Conservation (phyloP, 306 rosid species). For the Begonia fuchsioides region DNA sequence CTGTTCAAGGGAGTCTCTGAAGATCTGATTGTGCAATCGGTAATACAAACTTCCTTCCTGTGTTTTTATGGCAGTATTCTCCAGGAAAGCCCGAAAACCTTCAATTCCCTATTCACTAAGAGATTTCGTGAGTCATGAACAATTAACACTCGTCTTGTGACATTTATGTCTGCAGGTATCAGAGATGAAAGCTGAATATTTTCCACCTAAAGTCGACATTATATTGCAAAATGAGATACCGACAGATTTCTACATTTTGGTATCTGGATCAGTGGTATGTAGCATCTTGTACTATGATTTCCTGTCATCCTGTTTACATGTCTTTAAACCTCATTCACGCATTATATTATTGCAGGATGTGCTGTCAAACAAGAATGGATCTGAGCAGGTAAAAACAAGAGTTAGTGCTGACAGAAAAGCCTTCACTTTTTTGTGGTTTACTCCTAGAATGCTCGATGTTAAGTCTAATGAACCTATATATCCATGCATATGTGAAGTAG, state of each 20-base stretch:
- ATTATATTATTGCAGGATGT: slow-evolving; percentile 36
- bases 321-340: slow-evolving; percentile 2
- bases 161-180: slow-evolving; percentile 38
- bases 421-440: too few species aligned
- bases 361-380: slow-evolving; percentile 47
- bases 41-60: slow-evolving; percentile 10
- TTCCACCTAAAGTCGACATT: slow-evolving; percentile 70
- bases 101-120: too few species aligned
- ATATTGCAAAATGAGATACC: slow-evolving; percentile 79
- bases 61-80: too few species aligned
- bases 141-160: background rate
- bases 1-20: slow-evolving; percentile 59
- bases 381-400: slow-evolving; percentile 43
- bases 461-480: too few species aligned
- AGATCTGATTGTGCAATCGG: slow-evolving; percentile 57
- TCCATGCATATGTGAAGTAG: too few species aligned
- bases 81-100: too few species aligned
- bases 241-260: slow-evolving; percentile 62
- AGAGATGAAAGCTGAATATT: slow-evolving; percentile 76
- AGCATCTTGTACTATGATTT: slow-evolving; percentile 8
- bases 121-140: too few species aligned
- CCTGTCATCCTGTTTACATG: slow-evolving; percentile 1
- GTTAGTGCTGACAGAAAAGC: too few species aligned
- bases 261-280: slow-evolving; percentile 66
- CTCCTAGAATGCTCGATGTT: too few species aligned